Conservation (phyloP, 2,329 filamentous ascomycete species). For the Paecilomyces formosus region DNA sequence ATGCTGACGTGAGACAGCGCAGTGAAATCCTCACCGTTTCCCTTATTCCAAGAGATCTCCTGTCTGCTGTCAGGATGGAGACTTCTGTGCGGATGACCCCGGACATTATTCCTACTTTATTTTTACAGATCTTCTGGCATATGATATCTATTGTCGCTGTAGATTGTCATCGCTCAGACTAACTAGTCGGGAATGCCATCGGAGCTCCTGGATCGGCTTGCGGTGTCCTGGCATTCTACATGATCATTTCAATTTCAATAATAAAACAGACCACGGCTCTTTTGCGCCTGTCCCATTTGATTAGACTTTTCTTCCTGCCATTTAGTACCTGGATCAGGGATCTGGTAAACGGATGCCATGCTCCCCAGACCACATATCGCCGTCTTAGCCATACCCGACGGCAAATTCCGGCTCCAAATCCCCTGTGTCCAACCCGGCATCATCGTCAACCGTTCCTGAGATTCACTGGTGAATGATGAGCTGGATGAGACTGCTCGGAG, state of each 20-base stretch:
- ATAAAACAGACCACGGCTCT: not conserved
- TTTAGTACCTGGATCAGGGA: not conserved
- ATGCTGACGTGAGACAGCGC: not conserved
- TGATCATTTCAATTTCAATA: not conserved
- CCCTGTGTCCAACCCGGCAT: too few relatives aligned
- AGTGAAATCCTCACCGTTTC: not conserved
- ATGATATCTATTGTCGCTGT: not conserved
- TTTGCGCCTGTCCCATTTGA: not conserved
- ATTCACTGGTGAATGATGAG: too few relatives aligned
- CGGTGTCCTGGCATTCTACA: not conserved
- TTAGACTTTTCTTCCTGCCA: not conserved
- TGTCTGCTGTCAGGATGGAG: not conserved
- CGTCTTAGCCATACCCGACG: too few relatives aligned
- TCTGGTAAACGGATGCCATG: too few relatives aligned
- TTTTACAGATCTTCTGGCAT: not conserved
- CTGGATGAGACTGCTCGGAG: too few relatives aligned
- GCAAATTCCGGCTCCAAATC: too few relatives aligned
- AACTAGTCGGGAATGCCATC: not conserved
- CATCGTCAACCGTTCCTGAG: too few relatives aligned
- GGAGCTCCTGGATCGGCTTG: not conserved
- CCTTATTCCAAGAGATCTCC: not conserved
- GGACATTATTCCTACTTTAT: not conserved
- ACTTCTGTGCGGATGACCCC: not conserved
- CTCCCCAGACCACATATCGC: too few relatives aligned
- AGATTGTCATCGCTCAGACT: not conserved